Percentiles rank a stretch among this genome's conserved stretches.
These are phyloP conservation scores for Eucalyptus guilfoylei DNA, from an alignment of 345 rosid species.

Conservation along the genomic window DNA sequence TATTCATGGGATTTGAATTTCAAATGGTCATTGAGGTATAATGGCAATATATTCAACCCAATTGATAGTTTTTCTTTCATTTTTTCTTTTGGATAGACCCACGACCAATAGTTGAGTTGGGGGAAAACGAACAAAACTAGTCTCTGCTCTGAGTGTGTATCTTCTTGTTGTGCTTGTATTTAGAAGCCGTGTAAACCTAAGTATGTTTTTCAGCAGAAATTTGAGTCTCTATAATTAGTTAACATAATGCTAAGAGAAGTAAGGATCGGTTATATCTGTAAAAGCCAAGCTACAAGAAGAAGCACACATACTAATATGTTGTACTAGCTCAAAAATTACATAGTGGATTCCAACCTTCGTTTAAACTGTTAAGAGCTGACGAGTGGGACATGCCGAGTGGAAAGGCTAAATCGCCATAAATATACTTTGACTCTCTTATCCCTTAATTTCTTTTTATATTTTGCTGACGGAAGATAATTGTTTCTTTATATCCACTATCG, in stretches of 20 bases:
- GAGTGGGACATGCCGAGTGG: background rate
- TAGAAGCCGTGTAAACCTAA: background rate
- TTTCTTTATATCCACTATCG: background rate
- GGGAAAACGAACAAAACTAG: background rate
- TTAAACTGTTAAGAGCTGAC: background rate
- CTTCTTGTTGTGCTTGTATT: background rate
- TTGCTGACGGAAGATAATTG: background rate
- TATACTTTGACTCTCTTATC: background rate
- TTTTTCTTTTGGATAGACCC: too few species aligned
- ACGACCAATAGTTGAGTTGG: background rate
- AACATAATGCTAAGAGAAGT: background rate
- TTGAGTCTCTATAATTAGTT: background rate
- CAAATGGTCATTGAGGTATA: background rate
- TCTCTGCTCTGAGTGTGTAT: background rate
- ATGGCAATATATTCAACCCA: background rate
- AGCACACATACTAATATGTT: background rate
- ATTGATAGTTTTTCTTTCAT: too few species aligned
- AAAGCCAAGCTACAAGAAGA: background rate
- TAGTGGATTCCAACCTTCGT: background rate
- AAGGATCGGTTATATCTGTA: too few species aligned
- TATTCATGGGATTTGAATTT: too few species aligned
- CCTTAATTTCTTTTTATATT: background rate
- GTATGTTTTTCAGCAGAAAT: background rate
- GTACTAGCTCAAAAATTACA: background rate
- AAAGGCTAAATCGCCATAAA: background rate